A percentile compares a stretch with the other conserved stretches of the same genome.
Conservation (phyloP, 139 green algal species). For the Volvox reticuliferus region DNA sequence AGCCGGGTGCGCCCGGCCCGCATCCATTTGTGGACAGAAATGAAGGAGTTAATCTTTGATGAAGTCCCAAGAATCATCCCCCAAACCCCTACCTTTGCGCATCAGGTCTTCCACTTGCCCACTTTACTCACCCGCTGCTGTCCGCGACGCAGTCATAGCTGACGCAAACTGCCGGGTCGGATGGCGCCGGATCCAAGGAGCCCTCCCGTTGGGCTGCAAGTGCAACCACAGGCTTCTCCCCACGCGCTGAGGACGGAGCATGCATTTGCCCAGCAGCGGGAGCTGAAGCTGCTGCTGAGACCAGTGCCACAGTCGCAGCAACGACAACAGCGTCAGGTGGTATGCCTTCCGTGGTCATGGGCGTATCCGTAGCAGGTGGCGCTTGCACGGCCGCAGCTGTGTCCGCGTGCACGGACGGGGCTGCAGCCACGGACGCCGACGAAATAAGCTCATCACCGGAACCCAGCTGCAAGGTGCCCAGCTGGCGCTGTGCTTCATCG, state of each 20-base stretch:
- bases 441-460: background rate
- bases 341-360: background rate
- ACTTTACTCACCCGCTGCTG: constrained; percentile 31
- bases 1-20: too few species aligned
- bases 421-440: background rate
- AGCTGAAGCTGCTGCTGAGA: background rate
- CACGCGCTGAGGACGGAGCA: background rate
- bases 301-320: background rate
- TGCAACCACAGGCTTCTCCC: background rate
- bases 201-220: background rate
- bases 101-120: too few species aligned
- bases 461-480: constrained; percentile 39
- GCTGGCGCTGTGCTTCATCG: constrained; percentile 17
- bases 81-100: too few species aligned
- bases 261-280: background rate
- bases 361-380: background rate
- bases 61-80: too few species aligned
- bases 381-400: background rate
- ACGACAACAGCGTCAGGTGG: background rate
- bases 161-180: constrained; percentile 12
- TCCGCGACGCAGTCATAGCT: background rate
- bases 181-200: constrained; percentile 27
- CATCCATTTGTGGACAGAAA: too few species aligned
- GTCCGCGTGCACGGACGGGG: too few species aligned
- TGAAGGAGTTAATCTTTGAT: too few species aligned